These are phyloP conservation scores for Elaeis oleifera DNA, from an alignment of 202 grass and related monocot genomes.

Conservation along the genomic window DNA sequence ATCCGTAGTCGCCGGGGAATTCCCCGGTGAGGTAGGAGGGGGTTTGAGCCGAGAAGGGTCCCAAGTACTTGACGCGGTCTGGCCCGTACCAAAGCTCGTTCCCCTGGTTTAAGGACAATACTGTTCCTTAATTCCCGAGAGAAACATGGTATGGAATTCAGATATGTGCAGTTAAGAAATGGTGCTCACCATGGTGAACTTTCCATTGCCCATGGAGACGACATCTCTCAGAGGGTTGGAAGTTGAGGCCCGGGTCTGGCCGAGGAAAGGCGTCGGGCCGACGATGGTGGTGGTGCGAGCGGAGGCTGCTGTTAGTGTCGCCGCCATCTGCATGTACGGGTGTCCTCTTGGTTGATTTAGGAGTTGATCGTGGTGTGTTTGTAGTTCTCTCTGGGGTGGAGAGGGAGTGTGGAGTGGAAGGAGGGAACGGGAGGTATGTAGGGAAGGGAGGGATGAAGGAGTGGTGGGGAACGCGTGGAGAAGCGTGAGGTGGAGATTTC, in stretches of 20 bases:
- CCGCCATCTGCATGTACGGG: slow-evolving; percentile 28
- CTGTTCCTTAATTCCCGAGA: too few relatives aligned
- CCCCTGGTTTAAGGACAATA: slow-evolving; percentile 23
- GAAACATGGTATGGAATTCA: too few relatives aligned
- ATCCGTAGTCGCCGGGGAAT: slow-evolving; percentile 93
- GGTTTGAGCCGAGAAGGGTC: slow-evolving; percentile 92
- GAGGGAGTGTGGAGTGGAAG: slow-evolving; percentile 13
- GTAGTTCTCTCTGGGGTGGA: slow-evolving; percentile 34
- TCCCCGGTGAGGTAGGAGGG: slow-evolving; percentile 87
- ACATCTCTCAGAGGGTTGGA: slow-evolving; percentile 35
- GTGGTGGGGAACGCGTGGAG: slow-evolving; percentile 1
- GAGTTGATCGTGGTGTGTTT: slow-evolving; percentile 5
- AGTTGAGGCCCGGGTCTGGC: slow-evolving; percentile 39
- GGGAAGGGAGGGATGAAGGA: not conserved
- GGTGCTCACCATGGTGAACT: slow-evolving; percentile 79
- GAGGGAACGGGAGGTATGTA: not conserved
- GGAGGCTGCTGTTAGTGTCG: slow-evolving; percentile 58
- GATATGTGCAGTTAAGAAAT: too few relatives aligned
- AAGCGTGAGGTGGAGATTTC: slow-evolving; percentile 55
- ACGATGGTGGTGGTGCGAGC: slow-evolving; percentile 35
- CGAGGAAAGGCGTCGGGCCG: slow-evolving; percentile 41
- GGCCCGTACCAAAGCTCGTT: slow-evolving; percentile 90
- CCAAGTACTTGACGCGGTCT: slow-evolving; percentile 91
- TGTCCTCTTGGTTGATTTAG: not conserved
- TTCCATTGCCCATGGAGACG: slow-evolving; percentile 45